Conservation (phyloP, 176 grass and related monocot species). For the Panicum miliaceum region DNA sequence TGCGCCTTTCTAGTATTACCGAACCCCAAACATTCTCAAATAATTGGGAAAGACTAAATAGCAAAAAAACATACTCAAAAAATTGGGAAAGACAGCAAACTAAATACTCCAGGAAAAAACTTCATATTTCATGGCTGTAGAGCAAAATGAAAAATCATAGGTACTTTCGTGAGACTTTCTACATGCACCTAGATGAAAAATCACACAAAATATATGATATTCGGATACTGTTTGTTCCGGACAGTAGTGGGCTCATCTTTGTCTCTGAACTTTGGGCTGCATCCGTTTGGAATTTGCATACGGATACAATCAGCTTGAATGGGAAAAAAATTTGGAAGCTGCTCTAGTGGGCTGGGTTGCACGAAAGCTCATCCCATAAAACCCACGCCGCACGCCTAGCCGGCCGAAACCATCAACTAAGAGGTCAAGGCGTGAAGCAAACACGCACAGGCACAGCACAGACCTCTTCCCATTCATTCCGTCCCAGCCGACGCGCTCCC, state of each 20-base stretch:
- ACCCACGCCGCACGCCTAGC: not conserved
- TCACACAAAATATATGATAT: too few species aligned
- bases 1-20: too few species aligned
- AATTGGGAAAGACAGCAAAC: not conserved
- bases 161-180: not conserved
- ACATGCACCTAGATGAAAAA: not conserved
- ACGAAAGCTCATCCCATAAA: not conserved
- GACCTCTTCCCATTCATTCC: not conserved
- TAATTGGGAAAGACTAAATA: too few species aligned
- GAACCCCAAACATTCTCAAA: too few species aligned
- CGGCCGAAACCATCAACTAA: not conserved
- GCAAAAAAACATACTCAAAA: too few species aligned
- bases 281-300: not conserved
- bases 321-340: not conserved
- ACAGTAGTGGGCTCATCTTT: too few species aligned
- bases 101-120: not conserved
- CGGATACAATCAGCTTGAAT: not conserved
- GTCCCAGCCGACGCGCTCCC: not conserved
- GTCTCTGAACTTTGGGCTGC: too few species aligned
- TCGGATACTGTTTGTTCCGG: not conserved
- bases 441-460: not conserved
- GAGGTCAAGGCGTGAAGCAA: too few species aligned
- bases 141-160: not conserved
- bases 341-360: not conserved
- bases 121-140: not conserved